phyloP scores from a whole-genome alignment of 352 stramenopile genomes.

The Pythium chondricola region DNA sequence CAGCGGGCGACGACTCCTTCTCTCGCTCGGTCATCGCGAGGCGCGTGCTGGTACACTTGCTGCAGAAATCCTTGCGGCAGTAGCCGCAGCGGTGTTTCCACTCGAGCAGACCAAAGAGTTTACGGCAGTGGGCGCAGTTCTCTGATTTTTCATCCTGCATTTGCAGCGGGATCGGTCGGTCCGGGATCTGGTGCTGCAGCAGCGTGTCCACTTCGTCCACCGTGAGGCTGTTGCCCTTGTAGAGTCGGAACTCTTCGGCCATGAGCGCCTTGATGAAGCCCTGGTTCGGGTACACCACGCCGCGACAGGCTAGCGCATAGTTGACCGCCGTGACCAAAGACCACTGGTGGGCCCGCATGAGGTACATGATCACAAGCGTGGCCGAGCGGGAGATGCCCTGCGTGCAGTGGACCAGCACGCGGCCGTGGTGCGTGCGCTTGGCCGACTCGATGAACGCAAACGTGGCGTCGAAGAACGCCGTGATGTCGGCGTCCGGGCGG shows the following conservation, averaged over 20 bases:
- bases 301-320: slow-evolving; percentile 66
- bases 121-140: slow-evolving; percentile 61
- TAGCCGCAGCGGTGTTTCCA: slow-evolving; percentile 85
- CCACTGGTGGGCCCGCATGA: slow-evolving; percentile 81
- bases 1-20: slow-evolving; percentile 31
- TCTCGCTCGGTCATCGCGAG: slow-evolving; percentile 55
- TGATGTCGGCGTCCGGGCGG: slow-evolving; percentile 61
- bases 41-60: slow-evolving; percentile 76
- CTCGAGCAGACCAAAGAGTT: slow-evolving; percentile 73
- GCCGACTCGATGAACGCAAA: slow-evolving; percentile 76
- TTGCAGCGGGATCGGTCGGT: slow-evolving; percentile 66
- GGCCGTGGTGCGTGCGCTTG: slow-evolving; percentile 67
- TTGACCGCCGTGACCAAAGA: slow-evolving; percentile 80
- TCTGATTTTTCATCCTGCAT: slow-evolving; percentile 56
- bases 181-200: slow-evolving; percentile 64
- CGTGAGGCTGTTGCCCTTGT: slow-evolving; percentile 71
- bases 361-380: slow-evolving; percentile 83
- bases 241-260: slow-evolving; percentile 68
- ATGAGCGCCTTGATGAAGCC: slow-evolving; percentile 74
- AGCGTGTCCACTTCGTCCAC: slow-evolving; percentile 66
- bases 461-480: slow-evolving; percentile 55
- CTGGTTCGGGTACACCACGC: slow-evolving; percentile 80
- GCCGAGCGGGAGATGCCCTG: slow-evolving; percentile 80
- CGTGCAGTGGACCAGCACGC: slow-evolving; percentile 80
- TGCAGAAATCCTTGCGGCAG: slow-evolving; percentile 73